Evolutionary conservation across 164 flowering plant species (phyloP).

Genomic region (Stephania cephalantha): DNA sequence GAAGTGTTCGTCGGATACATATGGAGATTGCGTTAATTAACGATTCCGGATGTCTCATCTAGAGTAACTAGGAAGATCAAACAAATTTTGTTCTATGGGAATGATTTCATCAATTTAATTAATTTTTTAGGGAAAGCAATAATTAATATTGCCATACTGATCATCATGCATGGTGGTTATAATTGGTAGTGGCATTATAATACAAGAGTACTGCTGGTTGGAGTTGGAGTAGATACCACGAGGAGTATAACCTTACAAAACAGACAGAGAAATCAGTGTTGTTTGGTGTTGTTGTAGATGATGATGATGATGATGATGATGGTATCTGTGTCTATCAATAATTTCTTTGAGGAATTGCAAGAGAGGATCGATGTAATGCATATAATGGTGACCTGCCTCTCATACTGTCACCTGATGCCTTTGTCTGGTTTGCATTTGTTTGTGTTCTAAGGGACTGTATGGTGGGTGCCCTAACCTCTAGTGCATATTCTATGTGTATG

Average conservation of each 20-base stretch:
- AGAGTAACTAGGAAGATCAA: too few species aligned
- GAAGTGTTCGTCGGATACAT: too few species aligned
- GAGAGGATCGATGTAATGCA: neutral
- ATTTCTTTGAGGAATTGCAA: constrained; percentile 9
- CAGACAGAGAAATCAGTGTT: constrained; percentile 3
- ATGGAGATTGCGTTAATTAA: too few species aligned
- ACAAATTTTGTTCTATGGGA: neutral
- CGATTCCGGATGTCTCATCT: too few species aligned
- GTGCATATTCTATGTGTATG: too few species aligned
- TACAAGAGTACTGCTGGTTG: neutral
- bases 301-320: neutral
- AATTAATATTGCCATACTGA: neutral
- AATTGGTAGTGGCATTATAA: neutral
- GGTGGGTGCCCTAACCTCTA: neutral
- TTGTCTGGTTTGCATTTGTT: constrained; percentile 33
- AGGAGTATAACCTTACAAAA: constrained; percentile 2
- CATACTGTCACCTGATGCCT: constrained; percentile 18
- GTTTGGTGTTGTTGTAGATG: neutral
- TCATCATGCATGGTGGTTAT: neutral
- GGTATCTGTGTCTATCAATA: constrained; percentile 18
- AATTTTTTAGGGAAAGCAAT: neutral
- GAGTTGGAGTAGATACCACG: neutral
- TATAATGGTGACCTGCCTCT: constrained; percentile 8
- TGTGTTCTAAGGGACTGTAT: constrained; percentile 15
- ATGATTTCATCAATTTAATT: neutral